Base-by-base conservation (phyloP, 2,329 filamentous ascomycete species). In the Colletotrichum lentis region DNA sequence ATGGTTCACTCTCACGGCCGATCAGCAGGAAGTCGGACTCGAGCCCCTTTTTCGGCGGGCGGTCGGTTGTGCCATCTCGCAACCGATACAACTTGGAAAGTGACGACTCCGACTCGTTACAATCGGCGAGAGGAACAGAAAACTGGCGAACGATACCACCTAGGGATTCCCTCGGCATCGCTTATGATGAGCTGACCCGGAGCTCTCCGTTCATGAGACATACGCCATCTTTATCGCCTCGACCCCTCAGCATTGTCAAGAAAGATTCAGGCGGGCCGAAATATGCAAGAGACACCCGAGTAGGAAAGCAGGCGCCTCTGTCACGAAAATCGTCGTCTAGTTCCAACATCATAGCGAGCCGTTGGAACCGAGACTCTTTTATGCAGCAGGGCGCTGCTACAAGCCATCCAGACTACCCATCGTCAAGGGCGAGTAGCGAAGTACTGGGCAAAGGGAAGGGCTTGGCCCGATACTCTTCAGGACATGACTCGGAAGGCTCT, bases 11-110 rank as follows among this genome's bases (percentile, higher is more conserved):
- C 8, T 58, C 62, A 24, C 61, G 70, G 20, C 70, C 70, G 12
- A 64, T 71, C 18, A 71, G 70, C 49, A 67, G 70, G 31, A 70
- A 67, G 24, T 69, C 68, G 5, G 70, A 69, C 18, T 67, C 70
- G 11, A 71, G 64, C 39, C 70, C 70, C 8, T 71, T 70, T 27
- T 71, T 71, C 24, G 68, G 60, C 39, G 64, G 70, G 14, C 61
- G 70, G n/a, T 59, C 64, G n/a, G 68, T 68, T 20, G 57, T 70
- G 27, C 61, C 70, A n/a, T 63, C 67, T 41, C 68, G 56, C 61
- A 64, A 50, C 27, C 64, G 56, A 31, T 69, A 69, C 53, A 41
- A 22, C 35, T 20, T 69, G 39, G 67, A 69, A 27, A 69, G 60
- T 44, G 69, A 65, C 31, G 62, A 66, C 20, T 66, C 66, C 24